phyloP scores from a whole-genome alignment of 2,329 filamentous ascomycete genomes.

The Phialemonium atrogriseum region DNA sequence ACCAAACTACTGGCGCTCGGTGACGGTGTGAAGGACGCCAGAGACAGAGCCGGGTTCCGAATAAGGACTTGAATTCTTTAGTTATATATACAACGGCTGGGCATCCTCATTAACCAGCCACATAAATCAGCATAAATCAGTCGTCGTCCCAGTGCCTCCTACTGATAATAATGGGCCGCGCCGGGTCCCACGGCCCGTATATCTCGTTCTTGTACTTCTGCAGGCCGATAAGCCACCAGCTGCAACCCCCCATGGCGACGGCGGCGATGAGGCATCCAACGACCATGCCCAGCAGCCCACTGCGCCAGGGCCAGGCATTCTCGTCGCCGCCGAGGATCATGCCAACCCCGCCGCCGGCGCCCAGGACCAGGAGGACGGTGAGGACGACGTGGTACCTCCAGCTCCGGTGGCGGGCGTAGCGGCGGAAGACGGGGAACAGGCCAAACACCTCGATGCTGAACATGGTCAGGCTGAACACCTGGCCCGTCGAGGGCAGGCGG shows the following conservation, averaged over 20 bases:
- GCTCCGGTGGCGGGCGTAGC: conserved; percentile 73
- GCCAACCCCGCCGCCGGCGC: conserved; percentile 72
- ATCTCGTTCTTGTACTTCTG: conserved; percentile 99
- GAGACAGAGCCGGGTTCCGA: too few species aligned
- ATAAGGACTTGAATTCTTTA: too few species aligned
- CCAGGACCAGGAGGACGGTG: conserved; percentile 67
- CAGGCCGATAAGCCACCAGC: conserved; percentile 94
- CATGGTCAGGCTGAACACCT: conserved; percentile 89
- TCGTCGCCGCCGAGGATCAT: conserved; percentile 41
- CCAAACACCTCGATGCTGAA: conserved; percentile 98
- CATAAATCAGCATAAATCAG: conserved; percentile 8
- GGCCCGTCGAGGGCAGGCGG: conserved; percentile 77
- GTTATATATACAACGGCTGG: too few species aligned
- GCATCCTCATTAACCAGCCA: background rate
- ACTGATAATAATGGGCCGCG: conserved; percentile 75
- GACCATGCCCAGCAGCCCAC: conserved; percentile 61
- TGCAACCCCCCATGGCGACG: conserved; percentile 83
- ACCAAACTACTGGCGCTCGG: too few species aligned
- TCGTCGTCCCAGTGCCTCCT: conserved; percentile 46
- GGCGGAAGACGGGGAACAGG: conserved; percentile 92
- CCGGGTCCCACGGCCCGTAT: conserved; percentile 94
- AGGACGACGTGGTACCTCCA: conserved; percentile 74
- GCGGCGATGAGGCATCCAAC: conserved; percentile 67
- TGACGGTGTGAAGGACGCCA: too few species aligned
- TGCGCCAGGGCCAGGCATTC: conserved; percentile 42